Evolutionary conservation across 2,329 filamentous ascomycete genomes (phyloP), one percentile per base, ranked within the genome.

Genomic region (Colletotrichum melonis): DNA sequence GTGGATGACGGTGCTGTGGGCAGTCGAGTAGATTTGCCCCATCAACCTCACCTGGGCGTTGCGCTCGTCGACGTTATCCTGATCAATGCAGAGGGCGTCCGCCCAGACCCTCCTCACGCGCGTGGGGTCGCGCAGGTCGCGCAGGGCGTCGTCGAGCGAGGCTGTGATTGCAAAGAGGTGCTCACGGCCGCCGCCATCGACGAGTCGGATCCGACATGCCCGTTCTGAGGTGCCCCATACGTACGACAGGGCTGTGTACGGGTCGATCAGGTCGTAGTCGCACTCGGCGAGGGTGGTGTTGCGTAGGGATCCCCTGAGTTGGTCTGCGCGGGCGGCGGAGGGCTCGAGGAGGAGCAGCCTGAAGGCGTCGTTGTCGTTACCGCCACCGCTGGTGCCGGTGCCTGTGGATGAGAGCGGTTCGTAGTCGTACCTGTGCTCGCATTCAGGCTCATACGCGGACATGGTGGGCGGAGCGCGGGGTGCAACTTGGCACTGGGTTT

Each of bases 81-180:
- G 79, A 70, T 82, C 76, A 76, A 82, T 81, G 69, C 80, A 78
- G 12, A 81, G 76, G 24, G 81, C 80, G 58, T 82, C 81, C 1
- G 80, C 75, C 64, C 81, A 82, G 4, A 82, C 4, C 4, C 57
- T 58, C 3, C 24, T 65, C 5, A n/a, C 32, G 4, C 73, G 73
- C 1, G 60, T 86, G 12, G 82, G 82, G 46, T 80, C 82, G 42
- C 82, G 81, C 69, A 84, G 83, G 66, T 85, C 83, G 12, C 83
- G 77, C 16, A 86, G 76, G 4, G 83, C 84, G 9, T 73, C 60
- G 7, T 42, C 4, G 0, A 73, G 19, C 0, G 70, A 73, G 24
- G n/a, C 54, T 2, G 67, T 73, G 7, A 70, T 65, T 28, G 56
- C 22, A 2, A 65, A 65, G 2, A n/a, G 11, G 5, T 16, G 22